Evolutionary conservation across 2,329 filamentous ascomycete species (phyloP).

Genomic region (Diaporthe sp.): DNA sequence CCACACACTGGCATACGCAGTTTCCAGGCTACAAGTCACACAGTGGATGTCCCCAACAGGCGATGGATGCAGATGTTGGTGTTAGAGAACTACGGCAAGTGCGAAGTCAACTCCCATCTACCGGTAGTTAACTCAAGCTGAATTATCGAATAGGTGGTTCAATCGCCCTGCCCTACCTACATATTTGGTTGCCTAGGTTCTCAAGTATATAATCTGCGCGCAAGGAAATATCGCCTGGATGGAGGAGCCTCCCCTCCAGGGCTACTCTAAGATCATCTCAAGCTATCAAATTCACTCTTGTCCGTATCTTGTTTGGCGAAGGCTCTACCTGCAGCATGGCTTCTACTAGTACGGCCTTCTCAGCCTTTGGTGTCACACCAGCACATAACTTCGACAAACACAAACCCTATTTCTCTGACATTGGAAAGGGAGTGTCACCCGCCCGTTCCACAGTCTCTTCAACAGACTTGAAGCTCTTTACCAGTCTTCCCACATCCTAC

Average conservation of each 20-base stretch:
- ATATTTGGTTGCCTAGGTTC: neutral
- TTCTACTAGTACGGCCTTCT: neutral
- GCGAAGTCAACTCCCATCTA: neutral
- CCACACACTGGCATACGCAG: neutral
- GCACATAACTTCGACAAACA: neutral
- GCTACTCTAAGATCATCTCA: neutral
- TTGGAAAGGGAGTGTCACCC: neutral
- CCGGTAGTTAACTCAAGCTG: neutral
- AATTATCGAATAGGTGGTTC: neutral
- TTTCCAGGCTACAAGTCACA: neutral
- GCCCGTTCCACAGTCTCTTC: neutral
- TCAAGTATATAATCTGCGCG: neutral
- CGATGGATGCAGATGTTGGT: neutral
- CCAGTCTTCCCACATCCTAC: neutral
- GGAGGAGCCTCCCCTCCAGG: neutral
- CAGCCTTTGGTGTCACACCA: neutral
- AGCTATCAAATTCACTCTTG: neutral
- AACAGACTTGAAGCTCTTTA: neutral
- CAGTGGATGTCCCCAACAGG: neutral
- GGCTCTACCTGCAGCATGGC: neutral
- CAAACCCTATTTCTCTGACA: neutral
- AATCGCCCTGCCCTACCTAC: neutral
- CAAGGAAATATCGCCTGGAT: neutral
- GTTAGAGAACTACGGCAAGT: neutral
- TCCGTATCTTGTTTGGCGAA: neutral